A percentile compares a stretch with the other conserved stretches of the same genome.
Evolutionary conservation across 2,329 filamentous ascomycete genomes (phyloP).

Genomic region (Curvularia eragrostidis): DNA sequence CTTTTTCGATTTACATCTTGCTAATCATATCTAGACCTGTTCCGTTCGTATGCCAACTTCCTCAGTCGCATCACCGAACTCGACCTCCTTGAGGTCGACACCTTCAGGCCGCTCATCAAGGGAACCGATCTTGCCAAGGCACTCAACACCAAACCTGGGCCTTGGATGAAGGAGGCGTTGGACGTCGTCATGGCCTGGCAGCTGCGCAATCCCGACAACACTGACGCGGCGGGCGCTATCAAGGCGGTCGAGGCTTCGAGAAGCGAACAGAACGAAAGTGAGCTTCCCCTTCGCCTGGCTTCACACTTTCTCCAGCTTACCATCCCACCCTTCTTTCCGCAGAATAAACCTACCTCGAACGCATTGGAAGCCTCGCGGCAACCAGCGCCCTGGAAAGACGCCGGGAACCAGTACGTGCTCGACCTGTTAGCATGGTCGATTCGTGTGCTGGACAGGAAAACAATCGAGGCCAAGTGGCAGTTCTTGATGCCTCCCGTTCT

Average conservation of each 20-base stretch:
- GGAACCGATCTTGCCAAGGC: conserved; percentile 74
- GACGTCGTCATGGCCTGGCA: conserved; percentile 89
- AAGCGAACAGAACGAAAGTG: conserved; percentile 58
- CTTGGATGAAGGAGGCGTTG: conserved; percentile 83
- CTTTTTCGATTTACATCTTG: not conserved
- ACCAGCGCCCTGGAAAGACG: conserved; percentile 65
- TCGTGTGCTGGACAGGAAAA: conserved; percentile 56
- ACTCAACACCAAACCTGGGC: conserved; percentile 72
- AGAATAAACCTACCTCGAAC: conserved; percentile 38
- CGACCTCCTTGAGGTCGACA: conserved; percentile 59
- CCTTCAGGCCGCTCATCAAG: conserved; percentile 65
- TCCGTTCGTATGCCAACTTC: conserved; percentile 61
- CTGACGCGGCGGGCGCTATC: conserved; percentile 60
- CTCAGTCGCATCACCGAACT: conserved; percentile 59
- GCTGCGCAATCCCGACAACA: conserved; percentile 74
- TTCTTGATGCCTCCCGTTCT: conserved; percentile 73
- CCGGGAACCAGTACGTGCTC: conserved; percentile 57
- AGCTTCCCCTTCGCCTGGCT: conserved; percentile 58
- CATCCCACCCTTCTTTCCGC: conserved; percentile 70
- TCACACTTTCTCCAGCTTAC: conserved; percentile 67
- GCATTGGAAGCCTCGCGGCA: conserved; percentile 66
- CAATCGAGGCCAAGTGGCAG: conserved; percentile 67
- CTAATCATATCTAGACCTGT: conserved; percentile 50
- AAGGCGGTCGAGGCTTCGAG: conserved; percentile 52
- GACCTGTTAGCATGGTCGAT: conserved; percentile 69